These are phyloP conservation scores for Adansonia grandidieri DNA, from an alignment of 441 rosid genomes.

Conservation along the genomic window DNA sequence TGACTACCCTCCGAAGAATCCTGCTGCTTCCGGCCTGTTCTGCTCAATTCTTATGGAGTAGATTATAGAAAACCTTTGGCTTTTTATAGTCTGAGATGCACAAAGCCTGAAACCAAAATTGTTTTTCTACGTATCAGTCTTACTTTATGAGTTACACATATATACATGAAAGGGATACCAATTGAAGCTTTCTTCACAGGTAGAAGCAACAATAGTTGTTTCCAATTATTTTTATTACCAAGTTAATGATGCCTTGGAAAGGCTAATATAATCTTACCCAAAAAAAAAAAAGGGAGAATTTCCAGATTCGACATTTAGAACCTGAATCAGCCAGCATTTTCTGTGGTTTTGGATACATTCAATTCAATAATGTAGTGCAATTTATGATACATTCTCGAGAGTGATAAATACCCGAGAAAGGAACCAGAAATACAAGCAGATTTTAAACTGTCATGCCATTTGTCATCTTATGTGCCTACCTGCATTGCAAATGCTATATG, in stretches of 20 bases:
- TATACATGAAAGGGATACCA: background rate
- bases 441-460: background rate
- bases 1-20: background rate
- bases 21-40: background rate
- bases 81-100: constrained; percentile 42
- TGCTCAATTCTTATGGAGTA: constrained; percentile 38
- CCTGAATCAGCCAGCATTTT: background rate
- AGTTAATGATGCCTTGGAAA: no score
- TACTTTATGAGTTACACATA: background rate
- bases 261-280: background rate
- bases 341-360: background rate
- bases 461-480: constrained; percentile 35
- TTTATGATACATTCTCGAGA: no score
- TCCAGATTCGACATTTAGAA: background rate
- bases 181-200: no score
- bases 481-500: constrained; percentile 66
- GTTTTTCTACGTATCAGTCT: background rate
- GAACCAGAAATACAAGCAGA: background rate
- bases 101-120: constrained; percentile 42
- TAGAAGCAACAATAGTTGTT: no score
- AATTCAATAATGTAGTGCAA: background rate
- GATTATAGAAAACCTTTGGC: constrained; percentile 58
- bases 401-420: background rate
- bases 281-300: background rate
- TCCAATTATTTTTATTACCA: no score